These are phyloP conservation scores for Aspergillus jensenii DNA, from an alignment of 2,329 filamentous ascomycete genomes.

Conservation along the genomic window DNA sequence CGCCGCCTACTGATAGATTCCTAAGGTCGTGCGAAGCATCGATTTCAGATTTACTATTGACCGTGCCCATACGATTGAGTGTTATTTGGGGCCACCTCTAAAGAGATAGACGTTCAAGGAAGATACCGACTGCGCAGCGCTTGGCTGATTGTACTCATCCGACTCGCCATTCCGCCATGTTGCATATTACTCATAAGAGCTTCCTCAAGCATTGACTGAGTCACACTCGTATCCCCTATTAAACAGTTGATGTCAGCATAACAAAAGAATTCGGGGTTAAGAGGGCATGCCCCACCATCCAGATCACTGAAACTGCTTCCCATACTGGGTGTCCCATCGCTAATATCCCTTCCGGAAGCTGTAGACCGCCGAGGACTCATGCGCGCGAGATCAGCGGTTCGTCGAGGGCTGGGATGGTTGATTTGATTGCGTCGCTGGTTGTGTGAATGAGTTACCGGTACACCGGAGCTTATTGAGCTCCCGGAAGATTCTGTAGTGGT, in stretches of 20 bases:
- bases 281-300: slow-evolving; percentile 48
- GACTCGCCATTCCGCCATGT: slow-evolving; percentile 50
- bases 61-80: background rate
- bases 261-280: background rate
- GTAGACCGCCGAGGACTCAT: slow-evolving; percentile 47
- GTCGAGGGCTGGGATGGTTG: slow-evolving; percentile 41
- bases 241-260: slow-evolving; percentile 4
- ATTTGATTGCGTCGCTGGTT: slow-evolving; percentile 19
- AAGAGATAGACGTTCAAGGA: background rate
- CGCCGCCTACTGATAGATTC: background rate
- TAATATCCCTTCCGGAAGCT: slow-evolving; percentile 43
- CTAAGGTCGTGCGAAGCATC: background rate
- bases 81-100: background rate
- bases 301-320: slow-evolving; percentile 67
- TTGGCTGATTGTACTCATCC: slow-evolving; percentile 55
- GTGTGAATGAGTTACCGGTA: slow-evolving; percentile 24
- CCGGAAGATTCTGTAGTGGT: slow-evolving; percentile 31
- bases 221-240: slow-evolving; percentile 58
- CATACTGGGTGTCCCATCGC: slow-evolving; percentile 61
- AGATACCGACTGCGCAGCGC: slow-evolving; percentile 55
- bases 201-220: slow-evolving; percentile 64
- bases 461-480: slow-evolving; percentile 40
- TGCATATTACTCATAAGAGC: slow-evolving; percentile 64
- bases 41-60: background rate
- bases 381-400: slow-evolving; percentile 49